A percentile compares a stretch with the other conserved stretches of the same genome.
These are phyloP conservation scores for Trichosanthes truncata DNA, from an alignment of 306 rosid species.

Conservation along the genomic window DNA sequence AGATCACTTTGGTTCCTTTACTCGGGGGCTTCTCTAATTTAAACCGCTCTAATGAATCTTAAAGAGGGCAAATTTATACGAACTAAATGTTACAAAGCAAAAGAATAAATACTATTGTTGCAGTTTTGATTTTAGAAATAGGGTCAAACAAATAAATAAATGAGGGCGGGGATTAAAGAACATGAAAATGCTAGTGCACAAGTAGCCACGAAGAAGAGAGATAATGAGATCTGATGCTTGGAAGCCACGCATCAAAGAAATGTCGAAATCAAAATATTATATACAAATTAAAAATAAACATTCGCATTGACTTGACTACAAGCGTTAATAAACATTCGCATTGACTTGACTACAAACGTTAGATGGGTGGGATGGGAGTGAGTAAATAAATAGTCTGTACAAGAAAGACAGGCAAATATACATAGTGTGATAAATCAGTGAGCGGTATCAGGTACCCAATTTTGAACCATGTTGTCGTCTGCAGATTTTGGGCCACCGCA, in stretches of 20 bases:
- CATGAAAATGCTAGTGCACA: too few species aligned
- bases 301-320: background rate
- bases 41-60: too few species aligned
- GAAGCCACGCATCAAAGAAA: background rate
- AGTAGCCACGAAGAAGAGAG: too few species aligned
- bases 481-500: slow-evolving; percentile 94
- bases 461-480: slow-evolving; percentile 79
- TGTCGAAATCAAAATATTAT: background rate
- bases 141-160: too few species aligned
- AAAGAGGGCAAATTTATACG: too few species aligned
- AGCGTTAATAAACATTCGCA: background rate
- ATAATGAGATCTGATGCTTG: background rate
- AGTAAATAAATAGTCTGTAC: background rate
- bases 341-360: background rate
- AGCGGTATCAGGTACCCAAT: slow-evolving; percentile 64
- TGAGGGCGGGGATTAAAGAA: too few species aligned
- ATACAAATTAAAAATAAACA: too few species aligned
- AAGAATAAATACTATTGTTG: too few species aligned
- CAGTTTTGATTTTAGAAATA: too few species aligned
- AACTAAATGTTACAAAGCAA: too few species aligned
- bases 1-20: too few species aligned
- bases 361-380: background rate
- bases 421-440: slow-evolving; percentile 12
- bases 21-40: too few species aligned
- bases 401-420: background rate